Conservation (phyloP, 495 filamentous ascomycete species). For the Hypoxylon lienhwacheense region DNA sequence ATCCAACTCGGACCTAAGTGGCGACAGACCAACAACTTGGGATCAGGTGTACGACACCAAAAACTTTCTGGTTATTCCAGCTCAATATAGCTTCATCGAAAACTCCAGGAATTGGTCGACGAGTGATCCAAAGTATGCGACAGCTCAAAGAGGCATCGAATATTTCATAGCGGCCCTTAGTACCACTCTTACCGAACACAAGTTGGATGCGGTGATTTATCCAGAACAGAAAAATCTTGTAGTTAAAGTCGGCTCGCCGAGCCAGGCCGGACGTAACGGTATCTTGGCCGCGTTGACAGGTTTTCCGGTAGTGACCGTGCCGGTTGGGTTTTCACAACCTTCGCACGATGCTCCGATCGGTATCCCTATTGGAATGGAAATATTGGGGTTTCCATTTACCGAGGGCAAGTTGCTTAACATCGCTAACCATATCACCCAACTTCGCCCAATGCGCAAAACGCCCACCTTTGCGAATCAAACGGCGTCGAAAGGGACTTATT, state of each 20-base stretch:
- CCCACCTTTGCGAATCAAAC: slow-evolving; percentile 45
- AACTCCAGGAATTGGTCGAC: slow-evolving; percentile 53
- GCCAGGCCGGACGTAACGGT: slow-evolving; percentile 63
- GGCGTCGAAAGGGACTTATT: slow-evolving; percentile 41
- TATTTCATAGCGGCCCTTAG: slow-evolving; percentile 51
- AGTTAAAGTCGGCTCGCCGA: slow-evolving; percentile 56
- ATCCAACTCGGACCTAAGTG: slow-evolving; percentile 35
- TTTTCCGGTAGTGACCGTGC: slow-evolving; percentile 63
- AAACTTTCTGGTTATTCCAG: slow-evolving; percentile 59
- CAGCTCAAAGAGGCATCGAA: slow-evolving; percentile 47
- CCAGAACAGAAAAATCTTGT: slow-evolving; percentile 67
- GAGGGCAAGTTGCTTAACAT: slow-evolving; percentile 59
- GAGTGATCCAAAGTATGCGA: slow-evolving; percentile 48
- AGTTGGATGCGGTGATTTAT: slow-evolving; percentile 63
- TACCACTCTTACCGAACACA: slow-evolving; percentile 50
- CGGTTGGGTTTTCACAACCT: slow-evolving; percentile 48
- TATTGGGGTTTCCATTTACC: slow-evolving; percentile 57
- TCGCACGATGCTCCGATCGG: slow-evolving; percentile 54
- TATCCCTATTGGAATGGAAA: slow-evolving; percentile 66
- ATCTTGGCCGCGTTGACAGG: slow-evolving; percentile 66
- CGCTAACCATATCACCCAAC: slow-evolving; percentile 35
- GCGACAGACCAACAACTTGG: slow-evolving; percentile 45
- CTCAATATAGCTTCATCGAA: slow-evolving; percentile 56
- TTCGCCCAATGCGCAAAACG: slow-evolving; percentile 50
- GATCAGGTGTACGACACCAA: slow-evolving; percentile 47